These are phyloP conservation scores for Agrocybe pediades DNA, from an alignment of 768 basidiomycete genomes.

Conservation along the genomic window DNA sequence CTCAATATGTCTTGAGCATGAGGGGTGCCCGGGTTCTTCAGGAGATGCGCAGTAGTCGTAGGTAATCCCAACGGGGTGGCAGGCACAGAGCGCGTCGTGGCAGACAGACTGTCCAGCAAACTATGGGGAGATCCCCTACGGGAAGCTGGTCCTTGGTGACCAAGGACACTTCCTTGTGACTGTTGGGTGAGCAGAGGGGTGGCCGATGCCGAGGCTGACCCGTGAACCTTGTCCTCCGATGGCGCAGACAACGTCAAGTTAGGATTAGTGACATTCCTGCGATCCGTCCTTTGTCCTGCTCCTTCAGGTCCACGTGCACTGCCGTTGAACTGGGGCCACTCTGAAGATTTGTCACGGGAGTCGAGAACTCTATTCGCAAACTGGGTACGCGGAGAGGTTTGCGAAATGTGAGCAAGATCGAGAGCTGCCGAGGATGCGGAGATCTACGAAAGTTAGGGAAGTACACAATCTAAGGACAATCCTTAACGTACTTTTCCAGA, in stretches of 20 bases:
- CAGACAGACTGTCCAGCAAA: slow-evolving; percentile 58
- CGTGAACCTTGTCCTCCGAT: slow-evolving; percentile 48
- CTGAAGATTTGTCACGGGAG: slow-evolving; percentile 73
- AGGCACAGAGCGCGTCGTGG: slow-evolving; percentile 77
- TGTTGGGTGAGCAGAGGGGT: slow-evolving; percentile 69
- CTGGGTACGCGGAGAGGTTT: slow-evolving; percentile 70
- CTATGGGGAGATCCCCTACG: slow-evolving; percentile 77
- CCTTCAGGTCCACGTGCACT: slow-evolving; percentile 64
- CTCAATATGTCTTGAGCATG: slow-evolving; percentile 60
- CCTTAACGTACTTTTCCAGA: slow-evolving; percentile 55
- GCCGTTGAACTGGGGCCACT: slow-evolving; percentile 91
- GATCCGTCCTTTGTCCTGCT: slow-evolving; percentile 53
- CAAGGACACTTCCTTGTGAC: slow-evolving; percentile 46
- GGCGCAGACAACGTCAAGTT: slow-evolving; percentile 63
- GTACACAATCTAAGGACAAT: slow-evolving; percentile 2
- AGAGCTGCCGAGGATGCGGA: slow-evolving; percentile 90
- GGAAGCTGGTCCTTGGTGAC: slow-evolving; percentile 50
- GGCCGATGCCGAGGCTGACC: slow-evolving; percentile 56
- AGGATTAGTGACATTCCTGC: slow-evolving; percentile 77
- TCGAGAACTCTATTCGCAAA: slow-evolving; percentile 57
- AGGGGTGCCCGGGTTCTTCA: slow-evolving; percentile 73
- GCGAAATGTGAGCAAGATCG: slow-evolving; percentile 88
- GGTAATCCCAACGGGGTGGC: slow-evolving; percentile 74
- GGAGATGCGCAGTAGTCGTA: slow-evolving; percentile 46
- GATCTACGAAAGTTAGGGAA: slow-evolving; percentile 42